These are phyloP conservation scores for Penicillium steckii DNA, from an alignment of 495 filamentous ascomycete genomes.

Conservation along the genomic window DNA sequence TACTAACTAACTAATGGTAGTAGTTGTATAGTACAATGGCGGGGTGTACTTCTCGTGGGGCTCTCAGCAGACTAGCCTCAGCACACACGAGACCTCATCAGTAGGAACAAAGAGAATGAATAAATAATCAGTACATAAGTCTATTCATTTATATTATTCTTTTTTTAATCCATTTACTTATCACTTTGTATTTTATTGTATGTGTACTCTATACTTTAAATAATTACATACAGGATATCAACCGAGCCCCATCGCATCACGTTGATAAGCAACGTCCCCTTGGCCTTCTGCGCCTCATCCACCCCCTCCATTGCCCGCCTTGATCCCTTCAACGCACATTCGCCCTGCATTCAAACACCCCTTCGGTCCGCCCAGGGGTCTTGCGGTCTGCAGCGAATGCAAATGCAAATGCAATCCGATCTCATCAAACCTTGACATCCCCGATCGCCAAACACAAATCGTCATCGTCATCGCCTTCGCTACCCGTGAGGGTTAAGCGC, in stretches of 20 bases:
- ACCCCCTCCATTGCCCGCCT: conserved; percentile 24
- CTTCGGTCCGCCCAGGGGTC: neutral
- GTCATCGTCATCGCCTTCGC: neutral
- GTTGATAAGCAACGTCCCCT: conserved; percentile 21
- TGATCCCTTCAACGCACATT: conserved; percentile 14
- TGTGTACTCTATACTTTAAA: no score
- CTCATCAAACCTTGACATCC: no score
- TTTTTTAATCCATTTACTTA: no score
- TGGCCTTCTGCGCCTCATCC: conserved; percentile 27
- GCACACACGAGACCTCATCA: conserved; percentile 17
- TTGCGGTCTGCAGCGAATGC: neutral
- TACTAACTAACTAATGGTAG: neutral
- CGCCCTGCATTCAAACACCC: conserved; percentile 9
- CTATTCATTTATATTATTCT: no score
- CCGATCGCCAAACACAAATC: no score
- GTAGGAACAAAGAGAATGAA: conserved; percentile 1
- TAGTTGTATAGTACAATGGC: neutral
- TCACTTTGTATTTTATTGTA: no score
- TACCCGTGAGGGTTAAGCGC: neutral
- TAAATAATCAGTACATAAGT: no score
- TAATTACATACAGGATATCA: no score
- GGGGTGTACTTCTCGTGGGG: neutral
- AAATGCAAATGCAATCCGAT: no score
- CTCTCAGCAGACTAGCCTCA: conserved; percentile 1
- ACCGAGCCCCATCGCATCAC: conserved; percentile 28